Base-by-base conservation (phyloP, 805 yeast genomes). In the Metahyphopichia silvanorum region DNA sequence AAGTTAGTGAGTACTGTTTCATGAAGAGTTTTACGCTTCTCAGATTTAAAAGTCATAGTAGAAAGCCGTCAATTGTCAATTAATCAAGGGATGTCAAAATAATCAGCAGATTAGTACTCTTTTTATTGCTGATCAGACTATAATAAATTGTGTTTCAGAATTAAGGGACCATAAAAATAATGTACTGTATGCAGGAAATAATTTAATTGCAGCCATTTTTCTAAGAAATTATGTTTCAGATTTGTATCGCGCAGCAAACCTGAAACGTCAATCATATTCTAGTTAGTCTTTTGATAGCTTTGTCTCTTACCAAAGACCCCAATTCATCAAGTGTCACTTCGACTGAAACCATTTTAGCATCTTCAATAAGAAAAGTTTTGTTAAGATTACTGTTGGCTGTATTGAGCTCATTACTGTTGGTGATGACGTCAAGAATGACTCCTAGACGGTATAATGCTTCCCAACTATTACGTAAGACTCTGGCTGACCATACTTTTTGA, bases 381-480 rank as follows among this genome's bases (percentile, higher is more conserved):
- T 54, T 57, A 33, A 53, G 44, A 33, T 53, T 51, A 32, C 35
- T 43, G 27, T 49, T 49, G 34, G 60, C 50, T 26, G 43, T 45
- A 22, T 55, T 51, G 21, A 59, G 58, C n/a, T 61, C 59, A 34
- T 66, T 71, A 33, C 57, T 67, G 31, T 60, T 63, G 27, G 61
- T 53, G 6, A 71, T 68, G 3, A 69, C 53, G 33, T 73, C 78
- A 4, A 69, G 48, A 7, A 85, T 47, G 5, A 86, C 50, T 2
- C 82, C 81, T 18, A 69, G 43, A n/a, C 61, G 60, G 41, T 74
- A 74, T 20, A 88, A 53, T 2, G 72, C 62, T 43, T 85, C 93
- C 96, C 96, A 88, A 22, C 85, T 74, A 24, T 74, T 74, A 29
- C 74, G 69, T 41, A 87, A 69, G 17, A 80, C 74, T 21, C 65